phyloP scores from a whole-genome alignment of 2,329 filamentous ascomycete genomes.

The Penicillium sp. region DNA sequence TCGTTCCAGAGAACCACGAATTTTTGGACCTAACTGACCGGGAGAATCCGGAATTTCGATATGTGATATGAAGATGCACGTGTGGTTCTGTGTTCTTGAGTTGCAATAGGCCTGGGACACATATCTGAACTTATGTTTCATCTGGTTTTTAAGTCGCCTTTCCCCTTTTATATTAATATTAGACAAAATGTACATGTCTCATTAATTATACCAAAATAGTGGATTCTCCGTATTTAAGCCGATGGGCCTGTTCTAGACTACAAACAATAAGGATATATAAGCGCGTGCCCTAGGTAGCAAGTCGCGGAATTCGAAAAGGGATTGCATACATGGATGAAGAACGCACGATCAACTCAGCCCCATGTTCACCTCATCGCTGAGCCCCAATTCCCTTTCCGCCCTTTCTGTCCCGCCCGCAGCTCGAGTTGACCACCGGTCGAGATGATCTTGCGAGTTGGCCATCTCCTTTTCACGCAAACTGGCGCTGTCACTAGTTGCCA shows the following conservation, averaged over 20 bases:
- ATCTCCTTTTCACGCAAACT: conserved; percentile 40
- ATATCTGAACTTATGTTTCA: background rate
- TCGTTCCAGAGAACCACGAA: conserved; percentile 33
- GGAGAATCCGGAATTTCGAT: conserved; percentile 26
- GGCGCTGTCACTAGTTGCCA: conserved; percentile 28
- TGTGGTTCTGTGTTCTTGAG: background rate
- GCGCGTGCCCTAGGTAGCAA: background rate
- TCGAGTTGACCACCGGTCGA: conserved; percentile 53
- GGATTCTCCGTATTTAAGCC: no score
- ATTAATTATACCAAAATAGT: background rate
- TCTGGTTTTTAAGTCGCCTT: background rate
- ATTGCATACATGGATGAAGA: background rate
- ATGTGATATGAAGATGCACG: conserved; percentile 15
- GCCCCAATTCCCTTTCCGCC: conserved; percentile 62
- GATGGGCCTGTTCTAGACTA: background rate
- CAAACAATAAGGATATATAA: background rate
- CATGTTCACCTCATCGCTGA: conserved; percentile 83
- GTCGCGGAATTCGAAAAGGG: background rate
- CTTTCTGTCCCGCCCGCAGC: conserved; percentile 53
- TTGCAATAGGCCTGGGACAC: background rate
- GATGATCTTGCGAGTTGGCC: conserved; percentile 45
- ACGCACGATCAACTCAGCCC: conserved; percentile 62
- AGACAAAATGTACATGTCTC: background rate
- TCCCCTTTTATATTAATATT: background rate
- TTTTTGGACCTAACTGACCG: conserved; percentile 30